A percentile compares a stretch with the other conserved stretches of the same genome.
Evolutionary conservation across 164 flowering plant genomes (phyloP).

Genomic region (Sextonia rubra): DNA sequence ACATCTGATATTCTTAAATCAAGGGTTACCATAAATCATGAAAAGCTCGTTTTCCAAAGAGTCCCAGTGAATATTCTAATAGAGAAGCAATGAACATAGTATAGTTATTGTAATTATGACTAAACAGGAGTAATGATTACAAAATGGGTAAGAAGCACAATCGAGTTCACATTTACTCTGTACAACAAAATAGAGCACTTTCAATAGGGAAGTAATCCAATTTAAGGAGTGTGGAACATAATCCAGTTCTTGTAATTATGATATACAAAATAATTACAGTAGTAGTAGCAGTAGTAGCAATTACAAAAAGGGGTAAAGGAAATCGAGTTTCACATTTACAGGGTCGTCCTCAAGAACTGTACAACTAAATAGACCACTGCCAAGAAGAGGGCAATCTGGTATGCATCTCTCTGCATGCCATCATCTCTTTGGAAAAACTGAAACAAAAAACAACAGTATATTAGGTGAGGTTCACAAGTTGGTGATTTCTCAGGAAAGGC

Average conservation of each 20-base stretch:
- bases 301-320: slow-evolving; percentile 7
- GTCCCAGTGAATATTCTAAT: too few relatives aligned
- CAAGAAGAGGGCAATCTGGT: slow-evolving; percentile 72
- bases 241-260: neutral
- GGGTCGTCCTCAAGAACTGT: slow-evolving; percentile 73
- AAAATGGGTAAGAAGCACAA: too few relatives aligned
- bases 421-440: slow-evolving; percentile 90
- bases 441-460: slow-evolving; percentile 10
- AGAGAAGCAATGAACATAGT: too few relatives aligned
- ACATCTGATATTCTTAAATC: too few relatives aligned
- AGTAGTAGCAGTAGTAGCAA: neutral
- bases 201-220: too few relatives aligned
- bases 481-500: neutral
- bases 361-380: slow-evolving; percentile 81
- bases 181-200: too few relatives aligned
- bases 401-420: slow-evolving; percentile 74
- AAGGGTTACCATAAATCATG: too few relatives aligned
- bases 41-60: too few relatives aligned
- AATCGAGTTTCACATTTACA: slow-evolving; percentile 29
- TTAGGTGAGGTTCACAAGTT: neutral
- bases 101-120: too few relatives aligned
- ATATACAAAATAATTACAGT: slow-evolving; percentile 1
- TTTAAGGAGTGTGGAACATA: too few relatives aligned
- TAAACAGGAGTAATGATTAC: too few relatives aligned
- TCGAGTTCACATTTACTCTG: too few relatives aligned